Evolutionary conservation across 345 rosid species (phyloP).

Genomic region (Noccaea caerulescens): DNA sequence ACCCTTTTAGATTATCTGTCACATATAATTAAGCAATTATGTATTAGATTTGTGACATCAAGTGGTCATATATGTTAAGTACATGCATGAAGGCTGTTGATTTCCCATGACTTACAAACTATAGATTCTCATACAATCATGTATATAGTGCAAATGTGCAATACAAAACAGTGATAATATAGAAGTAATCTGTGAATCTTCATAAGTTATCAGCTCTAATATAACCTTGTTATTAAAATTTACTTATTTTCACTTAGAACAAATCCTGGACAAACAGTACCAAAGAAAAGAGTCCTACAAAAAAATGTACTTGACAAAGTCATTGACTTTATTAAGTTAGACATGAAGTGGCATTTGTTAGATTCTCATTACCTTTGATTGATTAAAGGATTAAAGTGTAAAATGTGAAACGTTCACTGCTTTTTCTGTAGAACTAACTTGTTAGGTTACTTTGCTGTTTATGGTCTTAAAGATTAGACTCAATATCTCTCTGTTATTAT

Average conservation of each 20-base stretch:
- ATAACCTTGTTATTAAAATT: too few species aligned
- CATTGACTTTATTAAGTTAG: slow-evolving; percentile 19
- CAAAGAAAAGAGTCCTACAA: not conserved
- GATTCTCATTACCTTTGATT: slow-evolving; percentile 28
- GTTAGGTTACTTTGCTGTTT: slow-evolving; percentile 36
- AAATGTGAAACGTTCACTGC: slow-evolving; percentile 39
- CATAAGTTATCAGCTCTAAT: too few species aligned
- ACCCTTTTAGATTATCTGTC: too few species aligned
- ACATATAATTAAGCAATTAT: not conserved
- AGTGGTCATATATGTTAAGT: too few species aligned
- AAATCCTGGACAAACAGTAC: not conserved
- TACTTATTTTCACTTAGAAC: too few species aligned
- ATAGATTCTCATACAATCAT: not conserved
- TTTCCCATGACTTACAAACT: not conserved
- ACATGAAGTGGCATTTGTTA: slow-evolving; percentile 20
- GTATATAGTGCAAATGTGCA: not conserved
- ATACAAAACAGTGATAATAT: too few species aligned
- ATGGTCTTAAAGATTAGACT: slow-evolving; percentile 22
- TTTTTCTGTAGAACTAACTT: slow-evolving; percentile 13
- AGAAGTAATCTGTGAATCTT: too few species aligned
- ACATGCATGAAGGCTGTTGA: too few species aligned
- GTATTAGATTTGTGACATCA: not conserved
- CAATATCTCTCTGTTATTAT: slow-evolving; percentile 18
- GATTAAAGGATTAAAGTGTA: slow-evolving; percentile 2
- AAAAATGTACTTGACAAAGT: slow-evolving; percentile 3